Base-by-base conservation (phyloP, 768 basidiomycete genomes). In the Trametes cubensis region DNA sequence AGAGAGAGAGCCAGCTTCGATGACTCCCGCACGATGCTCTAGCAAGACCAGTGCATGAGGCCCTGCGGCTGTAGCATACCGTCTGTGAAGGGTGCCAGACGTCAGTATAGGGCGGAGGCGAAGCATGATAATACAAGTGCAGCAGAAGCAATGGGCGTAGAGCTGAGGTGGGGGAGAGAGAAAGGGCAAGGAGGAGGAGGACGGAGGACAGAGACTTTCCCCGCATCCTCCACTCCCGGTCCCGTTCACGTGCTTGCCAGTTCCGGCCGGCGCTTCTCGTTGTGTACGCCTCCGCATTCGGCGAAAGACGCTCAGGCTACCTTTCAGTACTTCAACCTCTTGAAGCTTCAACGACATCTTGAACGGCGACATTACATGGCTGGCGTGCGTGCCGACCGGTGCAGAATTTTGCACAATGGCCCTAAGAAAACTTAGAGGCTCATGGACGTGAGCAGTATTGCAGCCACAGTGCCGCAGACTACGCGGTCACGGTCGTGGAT, bases 1-100 rank as follows among this genome's bases (percentile, higher is more conserved):
- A n/a, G 92, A 95, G 60, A 98, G 81, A 15, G 92, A 92, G 15
- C 86, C 88, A 1, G 94, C 83, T 60, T 95, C 92, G 64, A 98
- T 82, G 60, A 84, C 80, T 40, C 94, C 94, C 51, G 84, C 80
- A 48, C 85, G 83, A 71, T 98, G 94, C 74, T 98, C 96, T 49
- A 98, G 80, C 66, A 92, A 88, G n/a, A 97, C 87, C 4, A 97
- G 84, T 1, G 90, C 86, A 75, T 90, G 88, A 0, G 90, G 86
- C 34, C 85, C 78, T 5, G 81, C 60, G 23, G 82, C 74, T 4
- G 87, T 83, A 5, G 89, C 83, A 71, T 90, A 92, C 6, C 79
- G 71, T 61, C 86, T 77, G 52, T 48, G 30, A 28, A 71, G 54
- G 42, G 30, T 40, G 38, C 50, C 51, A 21, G 25, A 47, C 30